Conservation (phyloP, 345 rosid genomes). For the Salix udensis region DNA sequence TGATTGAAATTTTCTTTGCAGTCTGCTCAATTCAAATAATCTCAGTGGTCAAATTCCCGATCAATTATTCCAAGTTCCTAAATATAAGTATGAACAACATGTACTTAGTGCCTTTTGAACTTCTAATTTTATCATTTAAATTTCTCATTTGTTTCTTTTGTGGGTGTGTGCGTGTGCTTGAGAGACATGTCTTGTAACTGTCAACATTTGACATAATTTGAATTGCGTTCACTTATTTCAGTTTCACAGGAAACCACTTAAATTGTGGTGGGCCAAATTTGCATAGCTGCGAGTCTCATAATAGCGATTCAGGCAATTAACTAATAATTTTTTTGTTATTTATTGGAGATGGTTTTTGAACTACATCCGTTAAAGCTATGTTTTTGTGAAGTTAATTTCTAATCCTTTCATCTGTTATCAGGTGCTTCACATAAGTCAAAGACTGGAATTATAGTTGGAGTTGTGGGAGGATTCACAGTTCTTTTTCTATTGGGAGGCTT, state of each 20-base stretch:
- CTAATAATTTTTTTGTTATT: constrained; percentile 6
- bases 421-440: constrained; percentile 65
- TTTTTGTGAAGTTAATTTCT: constrained; percentile 5
- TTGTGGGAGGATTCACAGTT: constrained; percentile 52
- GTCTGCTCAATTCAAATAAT: constrained; percentile 71
- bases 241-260: constrained; percentile 71
- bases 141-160: not conserved
- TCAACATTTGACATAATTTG: constrained; percentile 8
- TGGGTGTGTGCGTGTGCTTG: not conserved
- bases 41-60: constrained; percentile 78
- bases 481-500: constrained; percentile 51
- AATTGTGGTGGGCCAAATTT: constrained; percentile 47
- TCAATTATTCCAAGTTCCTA: constrained; percentile 50
- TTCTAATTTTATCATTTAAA: not conserved
- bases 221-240: constrained; percentile 34
- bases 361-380: not conserved
- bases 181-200: not conserved
- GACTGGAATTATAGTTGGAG: constrained; percentile 64
- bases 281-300: constrained; percentile 52
- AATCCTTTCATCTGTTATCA: constrained; percentile 20
- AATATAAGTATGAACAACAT: constrained; percentile 62
- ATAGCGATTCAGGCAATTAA: constrained; percentile 51
- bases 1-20: constrained; percentile 36
- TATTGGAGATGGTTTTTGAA: constrained; percentile 1
- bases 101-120: constrained; percentile 1